These are phyloP conservation scores for Acer negundo DNA, from an alignment of 345 rosid genomes.

Conservation along the genomic window DNA sequence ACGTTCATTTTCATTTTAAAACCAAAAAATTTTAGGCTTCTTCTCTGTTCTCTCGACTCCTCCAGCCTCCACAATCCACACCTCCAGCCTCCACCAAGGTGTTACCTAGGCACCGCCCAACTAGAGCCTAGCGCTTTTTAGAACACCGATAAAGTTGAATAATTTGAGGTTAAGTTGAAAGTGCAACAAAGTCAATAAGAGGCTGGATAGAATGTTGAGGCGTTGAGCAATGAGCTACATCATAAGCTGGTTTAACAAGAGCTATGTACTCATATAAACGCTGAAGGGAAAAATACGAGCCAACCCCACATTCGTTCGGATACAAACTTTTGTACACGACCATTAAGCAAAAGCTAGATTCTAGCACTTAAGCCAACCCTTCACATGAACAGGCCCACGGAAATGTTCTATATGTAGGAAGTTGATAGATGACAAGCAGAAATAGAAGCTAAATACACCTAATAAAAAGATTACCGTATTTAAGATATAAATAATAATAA, in stretches of 20 bases:
- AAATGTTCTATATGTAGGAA: neutral
- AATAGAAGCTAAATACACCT: neutral
- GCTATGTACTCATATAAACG: neutral
- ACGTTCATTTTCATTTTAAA: too few relatives aligned
- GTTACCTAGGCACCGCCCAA: too few relatives aligned
- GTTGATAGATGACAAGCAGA: neutral
- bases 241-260: neutral
- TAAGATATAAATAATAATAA: neutral
- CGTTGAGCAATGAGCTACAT: neutral
- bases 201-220: neutral
- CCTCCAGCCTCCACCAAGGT: too few relatives aligned
- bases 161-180: slow-evolving; percentile 4
- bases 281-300: neutral
- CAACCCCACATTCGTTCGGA: neutral
- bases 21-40: too few relatives aligned
- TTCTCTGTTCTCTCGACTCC: too few relatives aligned
- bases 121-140: too few relatives aligned
- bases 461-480: neutral
- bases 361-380: neutral
- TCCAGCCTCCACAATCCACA: too few relatives aligned
- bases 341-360: neutral
- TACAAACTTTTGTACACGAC: neutral
- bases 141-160: neutral
- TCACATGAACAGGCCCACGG: neutral
- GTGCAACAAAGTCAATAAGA: neutral